Evolutionary conservation across 192 early-diverging fungal genomes (phyloP).

Genomic region (Geranomyces michiganensis): DNA sequence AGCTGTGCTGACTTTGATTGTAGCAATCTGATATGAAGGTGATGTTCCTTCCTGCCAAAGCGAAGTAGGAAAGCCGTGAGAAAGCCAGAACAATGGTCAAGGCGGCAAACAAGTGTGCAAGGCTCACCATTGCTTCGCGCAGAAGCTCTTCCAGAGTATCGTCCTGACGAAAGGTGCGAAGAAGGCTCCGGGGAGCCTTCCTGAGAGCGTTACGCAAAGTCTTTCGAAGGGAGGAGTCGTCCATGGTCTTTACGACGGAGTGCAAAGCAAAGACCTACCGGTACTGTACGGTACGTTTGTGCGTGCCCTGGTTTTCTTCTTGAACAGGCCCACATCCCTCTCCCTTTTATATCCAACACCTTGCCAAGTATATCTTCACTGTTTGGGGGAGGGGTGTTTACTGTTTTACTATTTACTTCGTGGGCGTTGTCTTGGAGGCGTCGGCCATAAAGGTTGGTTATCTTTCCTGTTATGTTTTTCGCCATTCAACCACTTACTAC

Average conservation of each 20-base stretch:
- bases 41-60: neutral
- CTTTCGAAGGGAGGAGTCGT: constrained; percentile 5
- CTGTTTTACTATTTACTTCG: too few relatives aligned
- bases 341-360: too few relatives aligned
- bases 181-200: neutral
- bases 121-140: neutral
- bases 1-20: neutral
- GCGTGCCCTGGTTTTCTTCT: neutral
- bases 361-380: too few relatives aligned
- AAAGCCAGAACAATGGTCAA: neutral
- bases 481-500: too few relatives aligned
- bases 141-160: constrained; percentile 11
- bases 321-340: neutral
- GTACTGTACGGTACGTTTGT: too few relatives aligned
- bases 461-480: too few relatives aligned
- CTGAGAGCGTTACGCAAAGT: constrained; percentile 6
- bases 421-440: too few relatives aligned
- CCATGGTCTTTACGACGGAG: neutral
- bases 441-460: too few relatives aligned
- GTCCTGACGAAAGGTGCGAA: constrained; percentile 7
- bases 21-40: neutral
- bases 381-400: too few relatives aligned
- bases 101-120: neutral
- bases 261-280: too few relatives aligned
- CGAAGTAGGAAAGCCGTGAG: neutral